A percentile compares a stretch with the other conserved stretches of the same genome.
Conservation (phyloP, 345 rosid genomes). For the Gossypium turneri region DNA sequence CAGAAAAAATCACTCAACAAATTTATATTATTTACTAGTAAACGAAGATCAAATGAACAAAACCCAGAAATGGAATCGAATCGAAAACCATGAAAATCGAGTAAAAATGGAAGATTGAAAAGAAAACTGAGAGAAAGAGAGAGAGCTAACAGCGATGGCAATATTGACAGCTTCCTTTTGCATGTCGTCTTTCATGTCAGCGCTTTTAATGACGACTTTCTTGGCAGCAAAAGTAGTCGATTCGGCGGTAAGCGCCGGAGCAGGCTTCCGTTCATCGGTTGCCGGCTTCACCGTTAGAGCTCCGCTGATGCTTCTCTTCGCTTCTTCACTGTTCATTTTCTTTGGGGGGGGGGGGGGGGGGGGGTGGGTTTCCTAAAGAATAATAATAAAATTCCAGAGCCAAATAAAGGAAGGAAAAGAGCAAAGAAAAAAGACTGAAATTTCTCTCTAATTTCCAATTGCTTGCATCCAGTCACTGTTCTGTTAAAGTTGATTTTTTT, state of each 20-base stretch:
- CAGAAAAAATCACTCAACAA: not conserved
- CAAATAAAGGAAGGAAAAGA: no score
- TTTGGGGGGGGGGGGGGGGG: no score
- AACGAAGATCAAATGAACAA: not conserved
- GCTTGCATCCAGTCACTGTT: no score
- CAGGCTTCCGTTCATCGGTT: slow-evolving; percentile 52
- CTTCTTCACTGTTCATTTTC: slow-evolving; percentile 45
- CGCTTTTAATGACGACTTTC: slow-evolving; percentile 71
- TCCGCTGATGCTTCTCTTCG: slow-evolving; percentile 52
- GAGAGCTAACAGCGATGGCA: slow-evolving; percentile 56
- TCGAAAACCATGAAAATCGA: slow-evolving; percentile 11
- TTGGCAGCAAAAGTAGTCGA: slow-evolving; percentile 37
- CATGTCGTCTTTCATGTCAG: slow-evolving; percentile 96
- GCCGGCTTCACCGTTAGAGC: slow-evolving; percentile 38
- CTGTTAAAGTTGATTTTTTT: no score
- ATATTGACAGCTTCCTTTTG: slow-evolving; percentile 86
- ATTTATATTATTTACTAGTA: not conserved
- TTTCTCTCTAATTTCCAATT: no score
- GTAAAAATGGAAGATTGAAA: slow-evolving; percentile 16
- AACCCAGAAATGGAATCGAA: slow-evolving; percentile 6
- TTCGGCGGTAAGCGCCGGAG: slow-evolving; percentile 26
- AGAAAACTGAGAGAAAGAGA: not conserved
- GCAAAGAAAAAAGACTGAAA: no score
- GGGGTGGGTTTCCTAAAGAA: no score
- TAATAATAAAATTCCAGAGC: no score